phyloP scores from a whole-genome alignment of 2,329 filamentous ascomycete species.

The Alternaria tenuissima region DNA sequence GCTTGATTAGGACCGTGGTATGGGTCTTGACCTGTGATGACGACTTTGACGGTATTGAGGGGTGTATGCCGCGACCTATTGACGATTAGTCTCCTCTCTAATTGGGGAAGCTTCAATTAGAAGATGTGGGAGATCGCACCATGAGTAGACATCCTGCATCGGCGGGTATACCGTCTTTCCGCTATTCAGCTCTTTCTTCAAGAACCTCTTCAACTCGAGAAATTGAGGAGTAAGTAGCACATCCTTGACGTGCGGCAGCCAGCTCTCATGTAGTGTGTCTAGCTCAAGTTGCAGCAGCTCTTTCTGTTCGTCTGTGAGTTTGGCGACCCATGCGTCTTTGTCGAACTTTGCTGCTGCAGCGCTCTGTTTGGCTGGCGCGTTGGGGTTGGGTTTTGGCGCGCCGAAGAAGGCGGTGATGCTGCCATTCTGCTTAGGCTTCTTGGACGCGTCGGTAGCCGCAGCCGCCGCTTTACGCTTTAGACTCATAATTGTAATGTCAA shows the following conservation, averaged over 20 bases:
- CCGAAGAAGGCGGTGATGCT: slow-evolving; percentile 92
- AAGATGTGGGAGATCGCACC: slow-evolving; percentile 64
- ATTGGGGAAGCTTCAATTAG: not conserved
- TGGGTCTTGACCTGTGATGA: slow-evolving; percentile 94
- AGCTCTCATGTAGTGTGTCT: slow-evolving; percentile 88
- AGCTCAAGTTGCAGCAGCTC: slow-evolving; percentile 88
- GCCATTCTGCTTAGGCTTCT: slow-evolving; percentile 67
- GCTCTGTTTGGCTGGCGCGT: slow-evolving; percentile 23
- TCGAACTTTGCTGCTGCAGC: slow-evolving; percentile 67
- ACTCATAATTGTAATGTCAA: slow-evolving; percentile 50
- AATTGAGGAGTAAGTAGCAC: slow-evolving; percentile 83
- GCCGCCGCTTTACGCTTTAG: slow-evolving; percentile 62
- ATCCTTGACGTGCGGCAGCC: slow-evolving; percentile 88
- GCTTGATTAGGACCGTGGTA: slow-evolving; percentile 97
- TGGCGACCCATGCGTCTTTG: slow-evolving; percentile 88
- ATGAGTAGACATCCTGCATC: slow-evolving; percentile 89
- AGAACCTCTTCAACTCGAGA: slow-evolving; percentile 84
- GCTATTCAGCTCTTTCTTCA: slow-evolving; percentile 76
- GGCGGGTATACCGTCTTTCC: slow-evolving; percentile 88
- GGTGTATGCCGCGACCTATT: slow-evolving; percentile 91
- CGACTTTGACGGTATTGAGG: slow-evolving; percentile 85
- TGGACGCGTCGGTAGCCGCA: slow-evolving; percentile 55
- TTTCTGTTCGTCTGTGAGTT: slow-evolving; percentile 81
- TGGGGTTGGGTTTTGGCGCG: slow-evolving; percentile 59
- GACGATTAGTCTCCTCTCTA: slow-evolving; percentile 9